These are phyloP conservation scores for Mortierella antarctica DNA, from an alignment of 192 early-diverging fungal genomes.

Conservation along the genomic window DNA sequence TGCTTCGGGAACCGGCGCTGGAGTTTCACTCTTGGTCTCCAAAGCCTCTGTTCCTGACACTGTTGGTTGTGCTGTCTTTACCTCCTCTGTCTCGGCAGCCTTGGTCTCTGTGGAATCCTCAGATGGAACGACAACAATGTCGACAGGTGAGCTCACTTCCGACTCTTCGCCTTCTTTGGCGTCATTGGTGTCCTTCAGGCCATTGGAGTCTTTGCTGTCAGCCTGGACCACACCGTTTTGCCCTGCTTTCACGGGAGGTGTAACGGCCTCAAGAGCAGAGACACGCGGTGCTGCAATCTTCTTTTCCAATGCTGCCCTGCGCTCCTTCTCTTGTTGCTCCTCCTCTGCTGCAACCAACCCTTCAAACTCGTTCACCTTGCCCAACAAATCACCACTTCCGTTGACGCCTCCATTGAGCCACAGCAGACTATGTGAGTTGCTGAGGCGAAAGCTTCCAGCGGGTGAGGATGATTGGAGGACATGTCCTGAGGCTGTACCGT, in stretches of 20 bases:
- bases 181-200: not conserved
- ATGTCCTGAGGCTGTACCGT: slow-evolving; percentile 50
- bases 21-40: no score
- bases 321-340: slow-evolving; percentile 16
- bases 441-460: slow-evolving; percentile 46
- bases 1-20: not conserved
- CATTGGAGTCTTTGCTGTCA: not conserved
- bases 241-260: not conserved
- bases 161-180: not conserved
- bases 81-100: not conserved
- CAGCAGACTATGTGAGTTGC: slow-evolving; percentile 44
- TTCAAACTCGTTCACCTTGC: slow-evolving; percentile 52
- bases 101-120: slow-evolving; percentile 8
- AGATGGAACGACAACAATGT: slow-evolving; percentile 40
- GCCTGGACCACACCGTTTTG: not conserved
- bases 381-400: slow-evolving; percentile 45
- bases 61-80: not conserved
- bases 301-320: slow-evolving; percentile 23
- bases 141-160: slow-evolving; percentile 17
- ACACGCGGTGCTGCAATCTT: not conserved
- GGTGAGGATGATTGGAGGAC: slow-evolving; percentile 45
- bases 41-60: not conserved
- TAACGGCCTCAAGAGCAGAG: not conserved
- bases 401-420: slow-evolving; percentile 53
- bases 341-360: slow-evolving; percentile 51